A percentile compares a stretch with the other conserved stretches of the same genome.
Evolutionary conservation across 148 eudicot genomes (phyloP).

Genomic region (Dianthus caryophyllus): DNA sequence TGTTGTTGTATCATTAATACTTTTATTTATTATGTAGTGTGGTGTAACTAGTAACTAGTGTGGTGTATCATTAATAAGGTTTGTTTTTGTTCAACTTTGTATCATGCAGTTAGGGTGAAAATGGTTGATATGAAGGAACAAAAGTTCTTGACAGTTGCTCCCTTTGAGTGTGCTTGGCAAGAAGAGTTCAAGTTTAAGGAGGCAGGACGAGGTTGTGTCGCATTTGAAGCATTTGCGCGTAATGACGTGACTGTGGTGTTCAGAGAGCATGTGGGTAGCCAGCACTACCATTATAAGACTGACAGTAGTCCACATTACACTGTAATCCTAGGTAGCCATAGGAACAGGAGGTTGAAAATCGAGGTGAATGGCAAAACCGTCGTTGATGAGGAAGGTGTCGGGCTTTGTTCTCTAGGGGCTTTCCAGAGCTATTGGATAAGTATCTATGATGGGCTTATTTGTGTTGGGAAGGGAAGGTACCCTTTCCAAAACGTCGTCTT

Average conservation of each 20-base stretch:
- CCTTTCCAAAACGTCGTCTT: constrained; percentile 91
- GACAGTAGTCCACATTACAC: constrained; percentile 94
- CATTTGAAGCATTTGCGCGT: constrained; percentile 88
- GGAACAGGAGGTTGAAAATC: constrained; percentile 70
- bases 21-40: no score
- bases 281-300: constrained; percentile 87
- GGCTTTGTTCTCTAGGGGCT: constrained; percentile 65
- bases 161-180: constrained; percentile 94
- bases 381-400: constrained; percentile 79
- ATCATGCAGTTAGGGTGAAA: constrained; percentile 17
- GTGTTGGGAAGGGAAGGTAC: constrained; percentile 91
- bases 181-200: constrained; percentile 76
- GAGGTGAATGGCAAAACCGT: constrained; percentile 82
- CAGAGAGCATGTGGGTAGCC: constrained; percentile 83
- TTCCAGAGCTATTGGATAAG: constrained; percentile 96
- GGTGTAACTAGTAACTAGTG: constrained; percentile 13
- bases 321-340: constrained; percentile 81
- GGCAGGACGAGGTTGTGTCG: constrained; percentile 91
- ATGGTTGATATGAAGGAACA: constrained; percentile 60
- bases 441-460: constrained; percentile 83
- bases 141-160: constrained; percentile 83
- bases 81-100: constrained; percentile 5
- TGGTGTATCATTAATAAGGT: neutral
- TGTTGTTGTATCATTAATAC: no score
- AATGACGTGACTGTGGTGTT: constrained; percentile 92